Base-by-base conservation (phyloP, 2,329 filamentous ascomycete genomes). In the Ophiostoma tasmaniense region DNA sequence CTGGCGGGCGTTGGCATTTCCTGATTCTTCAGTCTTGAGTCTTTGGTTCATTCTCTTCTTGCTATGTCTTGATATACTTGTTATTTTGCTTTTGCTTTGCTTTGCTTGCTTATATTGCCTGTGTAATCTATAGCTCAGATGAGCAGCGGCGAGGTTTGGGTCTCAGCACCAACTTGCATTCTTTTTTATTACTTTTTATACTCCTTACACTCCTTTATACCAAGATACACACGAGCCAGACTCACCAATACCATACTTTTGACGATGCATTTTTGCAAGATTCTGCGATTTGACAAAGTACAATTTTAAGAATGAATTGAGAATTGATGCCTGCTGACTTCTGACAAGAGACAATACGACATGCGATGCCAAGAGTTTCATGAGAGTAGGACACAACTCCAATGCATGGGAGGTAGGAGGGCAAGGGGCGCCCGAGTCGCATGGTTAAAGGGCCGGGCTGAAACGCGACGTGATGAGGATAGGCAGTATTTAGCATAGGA, bases 1-100 rank as follows among this genome's bases (percentile, higher is more conserved):
- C 50, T 71, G 42, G 28, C 50, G 17, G 70, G 70, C 6, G 59
- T 65, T 17, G 61, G 55, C 33, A 61, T 69, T 20, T 13, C 66
- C 1, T n/a, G 22, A 35, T 59, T n/a, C 7, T 35, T 30, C 1
- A 20, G 25, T 28, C 10, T 50, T 20, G 1, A 17, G 1, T 30
- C 25, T 7, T 33, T 66, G 33, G 33, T 33, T 28, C 45, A 28
- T 66, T 28, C 14, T 30, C 25, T 22, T 59, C n/a, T 59, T 61
- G 25, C 30, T 61, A 30, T 61, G 55, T 33, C 14, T 61, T 61
- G 22, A 30, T 61, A 61, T 33, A 20, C 2, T 35, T 20, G 2
- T 35, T 33, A n/a, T 35, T 62, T 37, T 64, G 20, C 37, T 7
- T 33, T 35, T n/a, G 35, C n/a, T 35, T 37, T 64, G 17, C 37